Evolutionary conservation across 1,284 basidiomycete genomes (phyloP), one percentile per base, ranked within the genome.

Genomic region (Abortiporus biennis): DNA sequence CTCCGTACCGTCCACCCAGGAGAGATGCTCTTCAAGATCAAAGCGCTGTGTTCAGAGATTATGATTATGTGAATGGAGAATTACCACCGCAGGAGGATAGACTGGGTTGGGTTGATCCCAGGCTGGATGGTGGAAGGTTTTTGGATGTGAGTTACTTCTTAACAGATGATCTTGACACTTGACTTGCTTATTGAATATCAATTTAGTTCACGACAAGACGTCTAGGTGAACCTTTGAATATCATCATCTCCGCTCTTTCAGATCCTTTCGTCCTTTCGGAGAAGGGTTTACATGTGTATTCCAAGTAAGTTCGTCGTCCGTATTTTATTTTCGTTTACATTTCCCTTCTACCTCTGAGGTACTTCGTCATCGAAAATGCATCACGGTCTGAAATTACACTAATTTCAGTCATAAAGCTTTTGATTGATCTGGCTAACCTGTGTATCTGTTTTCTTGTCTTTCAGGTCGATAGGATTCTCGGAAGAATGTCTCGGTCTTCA

Each of bases 71-170:
- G 52, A 48, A 56, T 39, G 59, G 57, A 12, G 56, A 56, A 48
- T 43, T 54, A 29, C 56, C 57, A 2, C 59, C 59, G 13, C 40
- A 46, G 36, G 44, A 52, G 45, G 45, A 57, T 36, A 61, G 57
- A 1, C 40, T 46, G 17, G 83, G 81, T 22, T 89, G 83, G 84
- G 58, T 67, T 33, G 86, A 88, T 59, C 87, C 86, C 17, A 67
- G 84, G 37, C 49, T 74, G 21, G 72, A 77, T 42, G 86, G 85
- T 24, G 85, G 86, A 6, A 70, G 70, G 25, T 69, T 87, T 47
- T 64, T 89, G 27, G 85, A 88, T 58, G 85, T 87, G 52, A 53
- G 77, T 61, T 23, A n/a, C 27, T 11, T 21, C 45, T 9, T 31
- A 11, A 4, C 17, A 11, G 13, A 3, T 6, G 21, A n/a, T 23